Evolutionary conservation across 1,284 basidiomycete genomes (phyloP), one percentile per base, ranked within the genome.

Genomic region (Trichosporon sp.): DNA sequence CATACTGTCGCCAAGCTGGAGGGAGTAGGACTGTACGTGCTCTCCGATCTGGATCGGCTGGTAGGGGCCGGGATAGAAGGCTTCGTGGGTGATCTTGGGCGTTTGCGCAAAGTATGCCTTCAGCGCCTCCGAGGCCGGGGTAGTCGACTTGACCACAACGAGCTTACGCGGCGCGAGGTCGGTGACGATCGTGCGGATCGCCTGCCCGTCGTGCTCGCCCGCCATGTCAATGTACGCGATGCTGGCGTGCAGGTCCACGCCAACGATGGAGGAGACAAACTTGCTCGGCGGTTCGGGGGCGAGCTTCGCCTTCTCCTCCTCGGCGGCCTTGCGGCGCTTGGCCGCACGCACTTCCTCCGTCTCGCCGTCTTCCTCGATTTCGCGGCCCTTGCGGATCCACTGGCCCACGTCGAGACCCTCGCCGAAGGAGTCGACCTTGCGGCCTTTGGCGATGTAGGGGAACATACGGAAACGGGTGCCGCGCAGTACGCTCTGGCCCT

Each of bases 111-210:
- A 94, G 76, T 91, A 92, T 70, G 90, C 88, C 38, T 94, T 88
- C 8, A 98, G 87, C 2, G 90, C 87, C 43, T 89, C 86, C 0
- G 94, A 90, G 0, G 92, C 88, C 19, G 87, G 84, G 21, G 86
- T 75, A 4, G 90, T 86, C 1, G 93, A 93, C 77, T 94, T 91
- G 8, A 98, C 92, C 46, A 98, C 86, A 72, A 97, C 93, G 94
- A 97, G 90, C 86, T 95, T 96, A 19, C 97, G 89, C 32, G 97
- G 97, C 80, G 97, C 95, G 69, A 99, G 90, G 85, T 98, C 94
- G 1, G 96, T 93, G 11, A 99, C 90, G 73, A 99, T 96, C 0
- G 93, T 96, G 84, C 98, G 98, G 74, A 98, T 91, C 5, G 97
- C 95, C 73, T 96, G 91, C 1, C 96, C 96, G 78, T 99, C 97